Evolutionary conservation across 1,139 yeast species (phyloP), one percentile per base, ranked within the genome.

Genomic region (Hansenula sp.): DNA sequence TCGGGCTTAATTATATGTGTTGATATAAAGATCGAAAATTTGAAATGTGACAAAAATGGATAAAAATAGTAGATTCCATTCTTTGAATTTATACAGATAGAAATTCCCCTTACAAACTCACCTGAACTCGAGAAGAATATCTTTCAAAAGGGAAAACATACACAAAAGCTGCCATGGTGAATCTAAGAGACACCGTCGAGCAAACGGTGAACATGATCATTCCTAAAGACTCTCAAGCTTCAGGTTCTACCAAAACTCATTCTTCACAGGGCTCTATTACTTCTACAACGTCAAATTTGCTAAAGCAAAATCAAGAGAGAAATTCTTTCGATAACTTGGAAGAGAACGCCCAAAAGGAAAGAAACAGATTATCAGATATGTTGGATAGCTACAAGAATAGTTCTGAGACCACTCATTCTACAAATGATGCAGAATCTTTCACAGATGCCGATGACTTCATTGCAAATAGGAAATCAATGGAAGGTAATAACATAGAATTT

Each of bases 381-480:
- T 36, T 52, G 9, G 49, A 49, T 6, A 36, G 34, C 1, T 33
- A 38, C 31, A 45, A 40, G n/a, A 31, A 33, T 12, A 38, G 37
- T n/a, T 21, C 41, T 4, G 30, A 27, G n/a, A 40, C 34, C 5
- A 21, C 18, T 7, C 30, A 17, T 3, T 33, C 10, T 25, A 35
- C 38, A 5, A 38, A 33, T 15, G 39, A 45, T 38, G 47, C 46
- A 8, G 57, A 49, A 12, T 54, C 54, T 17, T 52, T 46, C 36
- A 52, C 46, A 11, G 59, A 57, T 41, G 58, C 58, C 6, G 58
- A 54, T 40, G 58, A 54, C 18, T 53, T 53, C 42, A 57, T 54
- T 25, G 47, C 29, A 31, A 54, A 54, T 41, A 51, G 41, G 37
- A 46, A 48, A 10, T 39, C 41, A 17, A 11, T 12, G 5, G 38